Percentiles rank a stretch among this genome's conserved stretches.
phyloP scores from a whole-genome alignment of 2,329 filamentous ascomycete species.

The Cytospora mali region DNA sequence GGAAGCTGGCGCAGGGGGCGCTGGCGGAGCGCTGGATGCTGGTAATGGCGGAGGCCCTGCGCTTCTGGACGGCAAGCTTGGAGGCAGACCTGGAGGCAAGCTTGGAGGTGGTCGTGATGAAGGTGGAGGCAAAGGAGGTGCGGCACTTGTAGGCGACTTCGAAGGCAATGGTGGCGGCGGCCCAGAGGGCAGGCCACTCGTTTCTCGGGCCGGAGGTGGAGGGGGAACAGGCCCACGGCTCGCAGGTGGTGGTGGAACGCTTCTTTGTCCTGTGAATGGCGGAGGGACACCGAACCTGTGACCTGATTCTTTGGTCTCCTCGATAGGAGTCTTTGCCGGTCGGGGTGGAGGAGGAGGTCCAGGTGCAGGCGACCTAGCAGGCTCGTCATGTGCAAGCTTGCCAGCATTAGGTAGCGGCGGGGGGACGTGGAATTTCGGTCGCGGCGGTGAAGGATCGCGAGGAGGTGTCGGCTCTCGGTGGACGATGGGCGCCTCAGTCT shows the following conservation, averaged over 20 bases:
- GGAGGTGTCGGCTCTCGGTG: constrained; percentile 59
- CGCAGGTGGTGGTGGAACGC: constrained; percentile 74
- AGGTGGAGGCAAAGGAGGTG: constrained; percentile 55
- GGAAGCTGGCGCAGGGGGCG: constrained; percentile 40
- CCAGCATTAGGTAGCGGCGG: constrained; percentile 89
- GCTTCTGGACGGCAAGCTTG: constrained; percentile 44
- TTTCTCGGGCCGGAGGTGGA: constrained; percentile 59
- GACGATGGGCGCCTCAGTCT: constrained; percentile 46
- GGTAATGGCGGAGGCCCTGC: constrained; percentile 36
- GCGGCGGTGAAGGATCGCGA: constrained; percentile 70
- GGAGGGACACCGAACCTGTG: constrained; percentile 78
- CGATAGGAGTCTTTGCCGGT: constrained; percentile 71
- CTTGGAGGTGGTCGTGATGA: constrained; percentile 57
- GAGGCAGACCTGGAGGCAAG: constrained; percentile 41
- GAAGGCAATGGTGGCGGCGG: constrained; percentile 51
- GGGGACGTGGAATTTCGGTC: constrained; percentile 77
- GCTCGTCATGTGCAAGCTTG: constrained; percentile 69
- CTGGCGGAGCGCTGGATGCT: constrained; percentile 38
- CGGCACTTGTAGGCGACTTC: constrained; percentile 47
- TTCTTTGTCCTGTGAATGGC: constrained; percentile 70
- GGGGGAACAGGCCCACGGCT: constrained; percentile 72
- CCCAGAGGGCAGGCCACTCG: constrained; percentile 36
- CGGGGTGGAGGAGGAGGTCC: constrained; percentile 69
- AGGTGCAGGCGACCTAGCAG: constrained; percentile 51
- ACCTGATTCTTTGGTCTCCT: constrained; percentile 61